phyloP scores from a whole-genome alignment of 306 rosid species.

The Quercus gilva region DNA sequence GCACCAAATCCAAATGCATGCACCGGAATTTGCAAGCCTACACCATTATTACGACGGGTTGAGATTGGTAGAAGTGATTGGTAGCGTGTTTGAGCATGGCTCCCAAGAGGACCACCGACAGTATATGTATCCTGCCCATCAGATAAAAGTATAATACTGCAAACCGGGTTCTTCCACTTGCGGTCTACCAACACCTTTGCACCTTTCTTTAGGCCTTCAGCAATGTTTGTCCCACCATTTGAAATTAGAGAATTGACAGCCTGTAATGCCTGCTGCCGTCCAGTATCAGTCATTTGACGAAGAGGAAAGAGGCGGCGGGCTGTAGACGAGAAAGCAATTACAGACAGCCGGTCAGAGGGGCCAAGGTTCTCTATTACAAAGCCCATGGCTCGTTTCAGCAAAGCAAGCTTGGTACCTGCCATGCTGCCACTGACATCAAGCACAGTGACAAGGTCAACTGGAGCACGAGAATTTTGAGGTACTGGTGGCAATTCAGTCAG shows the following conservation, averaged over 20 bases:
- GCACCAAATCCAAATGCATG: constrained; percentile 89
- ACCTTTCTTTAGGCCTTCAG: constrained; percentile 78
- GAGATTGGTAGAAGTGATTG: constrained; percentile 65
- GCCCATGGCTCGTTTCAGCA: constrained; percentile 88
- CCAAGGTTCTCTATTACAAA: constrained; percentile 89
- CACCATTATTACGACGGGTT: constrained; percentile 40
- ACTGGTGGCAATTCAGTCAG: constrained; percentile 11
- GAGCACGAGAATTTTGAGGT: constrained; percentile 54
- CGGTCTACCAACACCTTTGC: constrained; percentile 84
- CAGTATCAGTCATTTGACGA: constrained; percentile 68
- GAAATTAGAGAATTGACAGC: constrained; percentile 68
- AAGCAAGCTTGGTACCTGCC: constrained; percentile 88
- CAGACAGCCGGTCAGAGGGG: constrained; percentile 81
- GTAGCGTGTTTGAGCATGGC: constrained; percentile 34
- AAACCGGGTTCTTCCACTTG: constrained; percentile 79
- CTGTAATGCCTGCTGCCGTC: constrained; percentile 71
- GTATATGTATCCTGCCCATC: constrained; percentile 92
- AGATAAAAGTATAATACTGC: constrained; percentile 78
- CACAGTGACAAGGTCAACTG: constrained; percentile 87
- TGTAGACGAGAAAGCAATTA: constrained; percentile 76
- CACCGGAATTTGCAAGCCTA: constrained; percentile 72
- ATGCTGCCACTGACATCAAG: constrained; percentile 98
- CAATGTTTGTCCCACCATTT: constrained; percentile 85
- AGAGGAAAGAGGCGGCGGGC: constrained; percentile 89
- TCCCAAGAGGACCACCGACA: constrained; percentile 27